Conservation (phyloP, 2,329 filamentous ascomycete genomes). For the Ophioceras dolichostomum region DNA sequence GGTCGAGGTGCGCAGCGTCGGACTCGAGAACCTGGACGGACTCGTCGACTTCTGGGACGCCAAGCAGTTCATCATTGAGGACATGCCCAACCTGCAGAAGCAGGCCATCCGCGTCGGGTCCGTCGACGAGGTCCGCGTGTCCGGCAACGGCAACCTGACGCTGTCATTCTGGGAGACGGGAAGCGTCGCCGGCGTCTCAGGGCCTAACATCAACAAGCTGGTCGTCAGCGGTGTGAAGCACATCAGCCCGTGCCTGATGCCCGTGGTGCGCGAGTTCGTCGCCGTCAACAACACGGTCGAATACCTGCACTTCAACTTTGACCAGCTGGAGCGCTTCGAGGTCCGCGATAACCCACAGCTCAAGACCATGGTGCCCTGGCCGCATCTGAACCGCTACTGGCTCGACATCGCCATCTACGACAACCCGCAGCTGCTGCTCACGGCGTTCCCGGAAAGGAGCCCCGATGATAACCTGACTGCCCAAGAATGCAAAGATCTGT, state of each 20-base stretch:
- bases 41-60: constrained; percentile 3
- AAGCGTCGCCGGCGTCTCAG: neutral
- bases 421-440: constrained; percentile 2
- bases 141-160: constrained; percentile 4
- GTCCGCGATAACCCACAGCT: constrained; percentile 2
- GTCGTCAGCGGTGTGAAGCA: constrained; percentile 1
- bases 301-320: constrained; percentile 4
- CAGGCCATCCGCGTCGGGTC: neutral
- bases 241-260: constrained; percentile 2
- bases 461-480: constrained; percentile 2
- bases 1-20: constrained; percentile 1
- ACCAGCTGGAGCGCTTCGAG: constrained; percentile 1
- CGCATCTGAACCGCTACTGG: constrained; percentile 1
- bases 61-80: neutral
- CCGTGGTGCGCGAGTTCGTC: constrained; percentile 1
- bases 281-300: constrained; percentile 4
- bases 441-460: neutral
- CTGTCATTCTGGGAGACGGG: constrained; percentile 1
- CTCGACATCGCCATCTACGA: constrained; percentile 1
- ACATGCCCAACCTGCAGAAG: constrained; percentile 1
- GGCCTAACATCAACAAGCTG: constrained; percentile 1
- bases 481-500: neutral
- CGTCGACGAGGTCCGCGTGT: constrained; percentile 2
- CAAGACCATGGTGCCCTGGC: constrained; percentile 3
- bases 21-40: neutral